Percentiles rank a stretch among this genome's conserved stretches.
phyloP scores from a whole-genome alignment of 2,329 filamentous ascomycete genomes.

The Cordyceps cateniannulata region DNA sequence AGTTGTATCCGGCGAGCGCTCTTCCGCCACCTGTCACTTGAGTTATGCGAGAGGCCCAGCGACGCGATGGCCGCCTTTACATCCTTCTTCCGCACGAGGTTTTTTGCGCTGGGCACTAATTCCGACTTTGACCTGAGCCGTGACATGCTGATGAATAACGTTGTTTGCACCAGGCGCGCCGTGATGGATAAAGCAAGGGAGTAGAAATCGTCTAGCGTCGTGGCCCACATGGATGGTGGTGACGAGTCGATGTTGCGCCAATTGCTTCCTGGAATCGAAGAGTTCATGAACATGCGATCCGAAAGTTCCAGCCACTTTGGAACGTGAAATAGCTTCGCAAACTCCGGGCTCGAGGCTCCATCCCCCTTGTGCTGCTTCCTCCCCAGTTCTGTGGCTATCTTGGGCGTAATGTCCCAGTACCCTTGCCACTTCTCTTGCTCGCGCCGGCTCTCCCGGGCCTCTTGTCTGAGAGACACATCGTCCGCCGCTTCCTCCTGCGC shows the following conservation, averaged over 20 bases:
- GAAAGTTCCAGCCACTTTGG: conserved; percentile 58
- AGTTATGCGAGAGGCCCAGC: conserved; percentile 34
- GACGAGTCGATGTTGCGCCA: conserved; percentile 59
- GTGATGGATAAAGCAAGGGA: conserved; percentile 62
- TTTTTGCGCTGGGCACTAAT: conserved; percentile 21
- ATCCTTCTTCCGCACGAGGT: conserved; percentile 36
- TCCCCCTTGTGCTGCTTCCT: conserved; percentile 16
- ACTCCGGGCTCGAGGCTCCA: conserved; percentile 31
- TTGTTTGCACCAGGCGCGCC: conserved; percentile 60
- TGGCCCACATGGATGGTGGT: conserved; percentile 64
- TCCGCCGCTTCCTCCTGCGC: conserved; percentile 65
- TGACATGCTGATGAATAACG: conserved; percentile 64
- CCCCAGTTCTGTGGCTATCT: conserved; percentile 27
- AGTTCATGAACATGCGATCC: conserved; percentile 69
- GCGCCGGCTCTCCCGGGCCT: conserved; percentile 51
- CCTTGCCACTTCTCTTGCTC: conserved; percentile 57
- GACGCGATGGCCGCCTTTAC: conserved; percentile 44
- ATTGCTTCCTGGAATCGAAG: conserved; percentile 52
- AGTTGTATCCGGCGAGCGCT: conserved; percentile 44
- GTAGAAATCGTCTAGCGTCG: conserved; percentile 71
- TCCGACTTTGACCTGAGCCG: conserved; percentile 50
- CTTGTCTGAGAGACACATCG: conserved; percentile 56
- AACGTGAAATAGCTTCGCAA: conserved; percentile 52
- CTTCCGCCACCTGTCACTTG: conserved; percentile 38
- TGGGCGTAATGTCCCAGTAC: conserved; percentile 57